Base-by-base conservation (phyloP, 805 yeast genomes). In the Yamadazyma sp. region DNA sequence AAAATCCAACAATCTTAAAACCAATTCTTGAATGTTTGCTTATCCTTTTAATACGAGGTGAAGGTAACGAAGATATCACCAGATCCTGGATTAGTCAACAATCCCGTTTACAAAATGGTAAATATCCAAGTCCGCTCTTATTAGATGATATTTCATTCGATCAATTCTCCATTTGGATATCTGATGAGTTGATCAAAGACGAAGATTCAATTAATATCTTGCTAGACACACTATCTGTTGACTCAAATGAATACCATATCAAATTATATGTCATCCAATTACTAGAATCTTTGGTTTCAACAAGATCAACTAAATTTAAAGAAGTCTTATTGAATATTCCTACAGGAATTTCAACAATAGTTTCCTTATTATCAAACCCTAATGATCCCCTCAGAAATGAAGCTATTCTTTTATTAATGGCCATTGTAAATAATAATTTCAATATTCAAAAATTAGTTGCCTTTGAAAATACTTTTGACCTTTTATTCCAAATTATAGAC, bases 391-490 rank as follows among this genome's bases (percentile, higher is more conserved):
- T 93, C 7, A 70, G 98, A 49, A 89, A 91, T 55, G 95, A 93
- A 58, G 78, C 93, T 3, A 80, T 91, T 23, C 60, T 91, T 33
- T 64, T 94, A n/a, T 65, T 94, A 33, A 81, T 84, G 80, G 82
- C 88, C 8, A 69, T 93, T 3, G 94, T 80, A 9, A 80, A 81
- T 47, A 82, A 85, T 40, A 86, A 87, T 49, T 77, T 80, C 40
- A 91, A 86, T 55, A 80, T 91, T 21, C 98, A 93, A 55, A 89
- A 88, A 51, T 64, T 93, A 13, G 94, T 94, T 7, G 98, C 95
- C 0, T 93, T 93, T 53, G 97, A 93, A 55, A 89, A 86, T 47
- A 82, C 94, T 0, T 89, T 93, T 52, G 96, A 87, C 42, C 77
- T 72, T 41, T 60, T 88, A 9, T 89, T 91, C 50, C 70, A 66